Percentiles rank a stretch among this genome's conserved stretches.
Conservation (phyloP, 306 rosid genomes). For the Echinosophora koreensis region DNA sequence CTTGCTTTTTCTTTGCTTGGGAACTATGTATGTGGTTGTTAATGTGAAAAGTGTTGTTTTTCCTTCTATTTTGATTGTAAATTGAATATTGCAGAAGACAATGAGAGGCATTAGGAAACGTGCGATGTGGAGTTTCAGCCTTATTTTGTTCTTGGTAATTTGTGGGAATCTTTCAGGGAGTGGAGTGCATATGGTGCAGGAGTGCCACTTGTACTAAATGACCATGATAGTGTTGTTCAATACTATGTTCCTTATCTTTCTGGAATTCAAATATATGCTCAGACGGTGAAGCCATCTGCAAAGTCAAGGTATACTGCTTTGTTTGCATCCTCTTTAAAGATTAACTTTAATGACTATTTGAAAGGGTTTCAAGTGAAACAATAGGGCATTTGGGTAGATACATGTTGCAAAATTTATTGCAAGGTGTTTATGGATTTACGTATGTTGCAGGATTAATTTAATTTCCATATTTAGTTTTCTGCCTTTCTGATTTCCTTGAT, state of each 20-base stretch:
- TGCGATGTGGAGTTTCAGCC: constrained; percentile 70
- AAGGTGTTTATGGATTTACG: constrained; percentile 23
- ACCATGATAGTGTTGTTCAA: constrained; percentile 74
- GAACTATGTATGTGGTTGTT: background rate
- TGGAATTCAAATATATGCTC: constrained; percentile 81
- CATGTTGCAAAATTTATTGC: constrained; percentile 1
- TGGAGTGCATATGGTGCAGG: constrained; percentile 99
- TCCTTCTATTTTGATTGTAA: constrained; percentile 10
- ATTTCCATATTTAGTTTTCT: background rate
- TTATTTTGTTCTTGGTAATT: constrained; percentile 77
- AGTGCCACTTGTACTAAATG: constrained; percentile 86
- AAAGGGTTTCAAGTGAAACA: constrained; percentile 12
- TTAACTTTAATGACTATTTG: constrained; percentile 4
- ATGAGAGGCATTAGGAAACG: constrained; percentile 57
- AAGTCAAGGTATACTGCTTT: constrained; percentile 65
- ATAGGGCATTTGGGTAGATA: constrained; percentile 23
- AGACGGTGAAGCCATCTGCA: constrained; percentile 54
- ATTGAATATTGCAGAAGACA: constrained; percentile 65
- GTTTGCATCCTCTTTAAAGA: background rate
- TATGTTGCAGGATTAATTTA: constrained; percentile 13
- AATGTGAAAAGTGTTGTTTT: constrained; percentile 4
- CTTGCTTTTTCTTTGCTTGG: background rate
- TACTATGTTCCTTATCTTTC: constrained; percentile 89
- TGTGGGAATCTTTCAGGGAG: constrained; percentile 92
- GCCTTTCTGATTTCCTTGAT: constrained; percentile 12